phyloP scores from a whole-genome alignment of 179 eudicot genomes.

The Dionaea muscipula region DNA sequence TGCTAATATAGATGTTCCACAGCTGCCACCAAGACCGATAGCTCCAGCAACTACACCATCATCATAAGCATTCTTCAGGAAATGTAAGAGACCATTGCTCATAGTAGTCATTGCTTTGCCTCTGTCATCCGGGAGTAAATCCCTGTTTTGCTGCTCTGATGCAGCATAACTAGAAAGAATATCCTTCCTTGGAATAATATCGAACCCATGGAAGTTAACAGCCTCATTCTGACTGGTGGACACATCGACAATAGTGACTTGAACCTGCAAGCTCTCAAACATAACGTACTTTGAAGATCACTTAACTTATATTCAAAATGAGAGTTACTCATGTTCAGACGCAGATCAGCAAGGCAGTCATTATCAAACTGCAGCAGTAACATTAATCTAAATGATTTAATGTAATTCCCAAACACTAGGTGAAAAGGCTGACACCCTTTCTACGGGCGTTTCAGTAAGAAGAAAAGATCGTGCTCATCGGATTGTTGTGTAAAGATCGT shows the following conservation, averaged over 20 bases:
- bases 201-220: constrained; percentile 34
- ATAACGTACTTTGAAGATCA: not conserved
- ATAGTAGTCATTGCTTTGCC: constrained; percentile 64
- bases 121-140: constrained; percentile 64
- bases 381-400: too few relatives aligned
- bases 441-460: too few relatives aligned
- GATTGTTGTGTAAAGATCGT: too few relatives aligned
- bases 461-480: too few relatives aligned
- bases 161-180: constrained; percentile 42
- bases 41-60: constrained; percentile 54
- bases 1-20: constrained; percentile 78
- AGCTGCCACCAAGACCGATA: constrained; percentile 91
- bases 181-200: constrained; percentile 53
- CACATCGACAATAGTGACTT: constrained; percentile 74
- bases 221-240: constrained; percentile 51
- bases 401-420: too few relatives aligned
- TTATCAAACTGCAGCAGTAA: not conserved
- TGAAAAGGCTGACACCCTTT: too few relatives aligned
- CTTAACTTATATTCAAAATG: not conserved
- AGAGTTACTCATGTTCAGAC: not conserved
- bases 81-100: constrained; percentile 52
- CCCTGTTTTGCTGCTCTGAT: constrained; percentile 21
- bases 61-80: constrained; percentile 40
- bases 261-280: constrained; percentile 31
- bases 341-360: too few relatives aligned